Percentiles rank a stretch among this genome's conserved stretches.
phyloP scores from a whole-genome alignment of 805 yeast genomes.

The Metschnikowia amazonensis region DNA sequence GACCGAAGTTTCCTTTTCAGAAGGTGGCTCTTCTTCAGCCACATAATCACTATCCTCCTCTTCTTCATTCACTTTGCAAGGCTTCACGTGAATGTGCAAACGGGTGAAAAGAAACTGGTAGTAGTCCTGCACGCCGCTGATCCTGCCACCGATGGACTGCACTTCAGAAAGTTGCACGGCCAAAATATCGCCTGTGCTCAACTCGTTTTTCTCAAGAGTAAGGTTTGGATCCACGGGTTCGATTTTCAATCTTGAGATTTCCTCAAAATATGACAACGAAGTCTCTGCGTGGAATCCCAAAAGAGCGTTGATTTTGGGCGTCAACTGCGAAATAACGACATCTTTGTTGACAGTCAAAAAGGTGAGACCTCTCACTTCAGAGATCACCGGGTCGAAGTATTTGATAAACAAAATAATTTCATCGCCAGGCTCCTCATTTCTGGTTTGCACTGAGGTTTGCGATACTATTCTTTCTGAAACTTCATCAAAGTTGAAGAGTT shows the following conservation, averaged over 20 bases:
- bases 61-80: slow-evolving; percentile 42
- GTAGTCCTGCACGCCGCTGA: slow-evolving; percentile 38
- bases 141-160: slow-evolving; percentile 17
- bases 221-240: slow-evolving; percentile 38
- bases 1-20: slow-evolving; percentile 12
- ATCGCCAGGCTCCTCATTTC: not conserved
- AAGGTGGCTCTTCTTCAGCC: slow-evolving; percentile 21
- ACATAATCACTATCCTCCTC: slow-evolving; percentile 48
- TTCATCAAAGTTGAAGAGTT: slow-evolving; percentile 23
- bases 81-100: slow-evolving; percentile 53
- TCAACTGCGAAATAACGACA: slow-evolving; percentile 39
- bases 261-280: slow-evolving; percentile 51
- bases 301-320: slow-evolving; percentile 38
- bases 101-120: slow-evolving; percentile 57
- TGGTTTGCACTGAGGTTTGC: not conserved
- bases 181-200: slow-evolving; percentile 67
- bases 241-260: slow-evolving; percentile 52
- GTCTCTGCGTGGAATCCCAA: slow-evolving; percentile 37
- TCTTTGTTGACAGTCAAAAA: slow-evolving; percentile 52
- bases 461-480: slow-evolving; percentile 16
- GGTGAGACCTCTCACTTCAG: slow-evolving; percentile 61
- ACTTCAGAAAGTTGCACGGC: slow-evolving; percentile 28
- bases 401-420: slow-evolving; percentile 49
- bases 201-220: slow-evolving; percentile 54
- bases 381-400: slow-evolving; percentile 55